phyloP scores from a whole-genome alignment of 176 grass and related monocot genomes.

The Musa itinerans region DNA sequence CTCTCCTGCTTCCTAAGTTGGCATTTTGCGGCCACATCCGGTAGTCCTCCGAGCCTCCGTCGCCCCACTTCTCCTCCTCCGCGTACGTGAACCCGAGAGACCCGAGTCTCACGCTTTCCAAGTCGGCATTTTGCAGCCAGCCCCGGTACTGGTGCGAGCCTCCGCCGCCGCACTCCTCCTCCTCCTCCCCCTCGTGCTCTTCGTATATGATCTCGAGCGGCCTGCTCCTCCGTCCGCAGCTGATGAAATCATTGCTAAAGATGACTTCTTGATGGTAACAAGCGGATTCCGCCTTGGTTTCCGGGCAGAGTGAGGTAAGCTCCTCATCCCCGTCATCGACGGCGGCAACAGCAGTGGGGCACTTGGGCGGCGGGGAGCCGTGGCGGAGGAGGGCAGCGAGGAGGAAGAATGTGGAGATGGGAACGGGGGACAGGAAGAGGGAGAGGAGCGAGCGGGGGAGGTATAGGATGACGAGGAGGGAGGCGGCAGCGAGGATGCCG shows the following conservation, averaged over 20 bases:
- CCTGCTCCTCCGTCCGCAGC: constrained; percentile 39
- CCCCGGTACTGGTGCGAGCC: background rate
- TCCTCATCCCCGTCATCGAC: background rate
- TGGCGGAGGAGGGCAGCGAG: constrained; percentile 50
- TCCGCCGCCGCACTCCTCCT: background rate
- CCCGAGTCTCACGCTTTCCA: background rate
- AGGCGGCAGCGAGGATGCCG: constrained; percentile 23
- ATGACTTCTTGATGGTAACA: constrained; percentile 10
- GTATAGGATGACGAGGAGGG: constrained; percentile 61
- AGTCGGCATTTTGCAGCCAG: background rate
- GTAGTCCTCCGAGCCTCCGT: too few relatives aligned
- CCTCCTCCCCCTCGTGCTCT: constrained; percentile 43
- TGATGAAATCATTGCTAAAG: constrained; percentile 36
- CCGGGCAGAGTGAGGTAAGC: background rate
- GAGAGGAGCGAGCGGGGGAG: constrained; percentile 47
- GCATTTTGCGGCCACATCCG: too few relatives aligned
- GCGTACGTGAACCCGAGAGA: background rate
- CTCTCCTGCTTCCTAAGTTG: too few relatives aligned
- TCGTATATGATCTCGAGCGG: constrained; percentile 67
- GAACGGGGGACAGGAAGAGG: constrained; percentile 45
- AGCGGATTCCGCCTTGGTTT: background rate
- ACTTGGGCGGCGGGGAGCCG: constrained; percentile 21
- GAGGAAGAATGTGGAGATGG: constrained; percentile 44
- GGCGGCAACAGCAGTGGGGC: background rate
- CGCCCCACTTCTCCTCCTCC: background rate